Percentiles rank a stretch among this genome's conserved stretches.
Evolutionary conservation across 1,139 yeast species (phyloP).

Genomic region (Kodamaea sp.): DNA sequence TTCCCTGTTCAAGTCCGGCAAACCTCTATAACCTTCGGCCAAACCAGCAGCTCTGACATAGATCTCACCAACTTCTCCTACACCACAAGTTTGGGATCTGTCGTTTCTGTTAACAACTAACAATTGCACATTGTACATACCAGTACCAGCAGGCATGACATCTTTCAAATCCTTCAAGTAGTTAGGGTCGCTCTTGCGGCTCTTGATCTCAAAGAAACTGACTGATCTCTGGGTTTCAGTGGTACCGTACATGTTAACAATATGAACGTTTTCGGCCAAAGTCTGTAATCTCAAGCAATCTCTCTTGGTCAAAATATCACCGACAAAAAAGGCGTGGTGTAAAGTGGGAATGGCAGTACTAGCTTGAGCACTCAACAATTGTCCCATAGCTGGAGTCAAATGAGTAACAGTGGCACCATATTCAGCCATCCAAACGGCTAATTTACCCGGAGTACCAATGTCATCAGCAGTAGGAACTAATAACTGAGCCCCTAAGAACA

Average conservation of each 20-base stretch:
- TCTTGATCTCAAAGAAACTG: conserved; percentile 83
- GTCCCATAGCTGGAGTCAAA: conserved; percentile 99
- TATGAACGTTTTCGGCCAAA: conserved; percentile 81
- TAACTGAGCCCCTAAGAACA: conserved; percentile 89
- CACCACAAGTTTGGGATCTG: conserved; percentile 87
- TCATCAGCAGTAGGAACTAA: conserved; percentile 95
- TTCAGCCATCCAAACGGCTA: conserved; percentile 95
- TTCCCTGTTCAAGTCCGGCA: conserved; percentile 82
- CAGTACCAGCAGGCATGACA: conserved; percentile 97
- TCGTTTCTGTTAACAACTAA: conserved; percentile 91
- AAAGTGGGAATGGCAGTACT: conserved; percentile 79
- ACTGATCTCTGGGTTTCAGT: conserved; percentile 99
- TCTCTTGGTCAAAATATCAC: conserved; percentile 94
- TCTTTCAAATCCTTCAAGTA: conserved; percentile 86
- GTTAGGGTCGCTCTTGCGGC: conserved; percentile 62
- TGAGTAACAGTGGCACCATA: conserved; percentile 95
- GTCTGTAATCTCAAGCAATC: conserved; percentile 92
- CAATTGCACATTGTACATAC: conserved; percentile 93
- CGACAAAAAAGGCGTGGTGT: conserved; percentile 97
- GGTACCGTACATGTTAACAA: conserved; percentile 98
- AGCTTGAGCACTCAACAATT: conserved; percentile 92
- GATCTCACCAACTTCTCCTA: conserved; percentile 98
- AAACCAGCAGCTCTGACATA: conserved; percentile 98
- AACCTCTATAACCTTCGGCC: conserved; percentile 91
- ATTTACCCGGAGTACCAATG: conserved; percentile 95